Evolutionary conservation across 345 rosid species (phyloP).

Genomic region (Sisymbrium altissimum): DNA sequence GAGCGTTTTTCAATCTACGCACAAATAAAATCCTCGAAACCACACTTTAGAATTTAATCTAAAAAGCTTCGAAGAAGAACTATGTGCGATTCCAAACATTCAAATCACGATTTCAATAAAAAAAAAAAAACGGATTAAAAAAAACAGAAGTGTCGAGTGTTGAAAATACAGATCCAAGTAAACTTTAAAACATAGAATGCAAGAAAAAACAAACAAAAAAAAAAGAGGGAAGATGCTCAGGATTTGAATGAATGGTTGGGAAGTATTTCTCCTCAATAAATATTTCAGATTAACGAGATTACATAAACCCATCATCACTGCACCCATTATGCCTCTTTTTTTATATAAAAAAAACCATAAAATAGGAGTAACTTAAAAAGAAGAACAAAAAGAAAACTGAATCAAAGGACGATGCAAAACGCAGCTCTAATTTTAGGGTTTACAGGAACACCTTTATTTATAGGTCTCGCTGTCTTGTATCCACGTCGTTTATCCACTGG

Average conservation of each 20-base stretch:
- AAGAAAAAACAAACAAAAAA: not conserved
- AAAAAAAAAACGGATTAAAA: too few species aligned
- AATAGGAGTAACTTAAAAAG: too few species aligned
- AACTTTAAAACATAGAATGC: not conserved
- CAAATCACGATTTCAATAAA: too few species aligned
- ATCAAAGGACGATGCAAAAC: not conserved
- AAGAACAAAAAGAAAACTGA: not conserved
- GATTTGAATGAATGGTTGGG: constrained; percentile 33
- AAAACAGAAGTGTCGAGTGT: not conserved
- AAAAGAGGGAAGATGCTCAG: constrained; percentile 22
- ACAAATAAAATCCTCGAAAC: constrained; percentile 36
- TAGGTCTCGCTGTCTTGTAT: constrained; percentile 4
- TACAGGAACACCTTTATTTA: not conserved
- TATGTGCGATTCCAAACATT: constrained; percentile 9
- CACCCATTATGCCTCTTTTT: constrained; percentile 14
- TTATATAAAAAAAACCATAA: not conserved
- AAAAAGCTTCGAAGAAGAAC: constrained; percentile 33
- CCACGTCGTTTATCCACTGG: not conserved
- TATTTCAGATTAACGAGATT: constrained; percentile 38
- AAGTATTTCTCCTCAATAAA: constrained; percentile 20
- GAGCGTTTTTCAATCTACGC: constrained; percentile 18
- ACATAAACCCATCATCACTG: constrained; percentile 37
- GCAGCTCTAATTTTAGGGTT: not conserved
- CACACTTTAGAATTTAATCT: constrained; percentile 23
- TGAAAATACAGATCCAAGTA: not conserved